Base-by-base conservation (phyloP, 2,329 filamentous ascomycete species). In the Aspergillus tanneri region DNA sequence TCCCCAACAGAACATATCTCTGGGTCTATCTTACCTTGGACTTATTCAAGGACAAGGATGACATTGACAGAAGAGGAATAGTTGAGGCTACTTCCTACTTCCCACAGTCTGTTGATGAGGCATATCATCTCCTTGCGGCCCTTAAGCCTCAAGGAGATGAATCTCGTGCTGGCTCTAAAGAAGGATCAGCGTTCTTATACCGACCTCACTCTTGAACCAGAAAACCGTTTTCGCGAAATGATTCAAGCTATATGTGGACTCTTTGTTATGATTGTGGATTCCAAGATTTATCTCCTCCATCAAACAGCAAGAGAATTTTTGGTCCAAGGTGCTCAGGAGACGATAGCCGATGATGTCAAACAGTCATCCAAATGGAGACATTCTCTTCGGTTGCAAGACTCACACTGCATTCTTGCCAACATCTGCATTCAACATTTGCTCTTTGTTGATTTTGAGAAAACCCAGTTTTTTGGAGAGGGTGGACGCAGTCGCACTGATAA, bases 261-360 rank as follows among this genome's bases (percentile, higher is more conserved):
- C 5, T 71, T 73, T 40, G 53, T 74, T 2, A 59, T 44, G 14
- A 54, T 73, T n/a, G 48, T 63, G 1, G 53, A 70, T 35, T 51
- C 45, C 3, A 62, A 49, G 41, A 53, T 74, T 4, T 73, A 68
- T 50, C 55, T 74, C 5, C 53, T 74, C 24, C 70, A 73, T 25
- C 67, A 74, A 50, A 73, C 70, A 1, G 71, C 68, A 0, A 70
- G 58, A 43, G 69, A 72, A 35, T 72, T 72, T 49, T 46, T 73
- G 25, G 41, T 67, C 36, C 36, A 23, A 19, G 16, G 19, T 6
- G 19, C 36, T 39, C 19, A 19, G 5, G 19, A 11, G 39, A 18
- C 5, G 21, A 16, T 12, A 30, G 14, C 10, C 14, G 9, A 6
- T n/a, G n/a, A n/a, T n/a, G n/a, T n/a, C n/a, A n/a, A n/a, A n/a